phyloP scores from a whole-genome alignment of 1,284 basidiomycete species.

The Leccinum griseonigrum region DNA sequence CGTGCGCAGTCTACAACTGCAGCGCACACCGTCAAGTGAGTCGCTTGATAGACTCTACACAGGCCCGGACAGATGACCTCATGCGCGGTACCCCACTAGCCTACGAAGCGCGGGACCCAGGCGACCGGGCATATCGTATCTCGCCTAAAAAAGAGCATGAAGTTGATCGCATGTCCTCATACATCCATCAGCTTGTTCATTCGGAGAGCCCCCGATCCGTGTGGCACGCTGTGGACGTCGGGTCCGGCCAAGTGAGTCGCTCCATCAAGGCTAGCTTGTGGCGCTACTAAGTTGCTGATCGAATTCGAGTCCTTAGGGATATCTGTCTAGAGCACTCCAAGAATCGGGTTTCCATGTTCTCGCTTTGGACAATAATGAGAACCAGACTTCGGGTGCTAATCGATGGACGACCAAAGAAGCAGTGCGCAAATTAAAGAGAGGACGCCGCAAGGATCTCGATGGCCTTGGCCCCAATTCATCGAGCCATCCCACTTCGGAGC shows the following conservation, averaged over 20 bases:
- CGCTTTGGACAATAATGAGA: conserved; percentile 47
- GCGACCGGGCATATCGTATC: conserved; percentile 38
- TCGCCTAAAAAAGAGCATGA: conserved; percentile 58
- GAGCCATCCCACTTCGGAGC: background rate
- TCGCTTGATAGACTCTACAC: background rate
- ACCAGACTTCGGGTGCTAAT: conserved; percentile 45
- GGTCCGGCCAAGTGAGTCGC: conserved; percentile 50
- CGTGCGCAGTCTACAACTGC: conserved; percentile 28
- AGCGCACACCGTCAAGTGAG: conserved; percentile 22
- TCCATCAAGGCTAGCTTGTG: background rate
- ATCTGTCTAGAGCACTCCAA: conserved; percentile 45
- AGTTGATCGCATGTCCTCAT: conserved; percentile 45
- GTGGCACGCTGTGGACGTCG: conserved; percentile 47
- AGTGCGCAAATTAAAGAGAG: conserved; percentile 15
- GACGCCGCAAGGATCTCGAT: conserved; percentile 2
- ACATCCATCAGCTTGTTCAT: conserved; percentile 30
- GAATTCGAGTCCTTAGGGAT: conserved; percentile 36
- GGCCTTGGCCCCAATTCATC: background rate
- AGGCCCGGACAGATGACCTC: background rate
- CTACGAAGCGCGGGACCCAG: conserved; percentile 6
- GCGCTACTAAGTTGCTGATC: background rate
- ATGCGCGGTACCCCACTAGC: conserved; percentile 5
- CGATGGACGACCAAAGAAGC: conserved; percentile 31
- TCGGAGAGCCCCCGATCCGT: conserved; percentile 20
- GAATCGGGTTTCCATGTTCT: conserved; percentile 42